phyloP scores from a whole-genome alignment of 2,329 filamentous ascomycete species.

The Bipolaris bicolor region DNA sequence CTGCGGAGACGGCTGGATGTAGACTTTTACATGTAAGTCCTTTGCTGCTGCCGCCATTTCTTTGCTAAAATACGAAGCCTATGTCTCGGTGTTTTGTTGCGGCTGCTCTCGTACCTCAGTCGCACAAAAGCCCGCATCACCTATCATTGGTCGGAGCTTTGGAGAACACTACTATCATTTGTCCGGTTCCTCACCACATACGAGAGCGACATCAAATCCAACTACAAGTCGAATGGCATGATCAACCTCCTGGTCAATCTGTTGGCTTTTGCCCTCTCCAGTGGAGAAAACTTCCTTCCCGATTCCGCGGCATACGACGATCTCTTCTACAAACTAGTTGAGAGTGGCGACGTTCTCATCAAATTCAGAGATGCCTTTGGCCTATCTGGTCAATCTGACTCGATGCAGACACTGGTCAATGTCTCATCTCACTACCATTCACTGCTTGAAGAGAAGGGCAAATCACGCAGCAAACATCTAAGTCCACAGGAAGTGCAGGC shows the following conservation, averaged over 20 bases:
- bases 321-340: constrained; percentile 97
- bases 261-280: constrained; percentile 80
- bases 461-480: constrained; percentile 66
- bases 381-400: constrained; percentile 52
- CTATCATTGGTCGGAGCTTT: constrained; percentile 96
- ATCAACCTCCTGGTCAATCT: constrained; percentile 81
- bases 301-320: constrained; percentile 90
- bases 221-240: constrained; percentile 73
- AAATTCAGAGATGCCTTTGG: constrained; percentile 83
- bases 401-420: constrained; percentile 82
- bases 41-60: neutral
- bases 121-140: constrained; percentile 78
- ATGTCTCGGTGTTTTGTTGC: constrained; percentile 79
- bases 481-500: constrained; percentile 84
- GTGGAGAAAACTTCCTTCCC: constrained; percentile 89
- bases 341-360: constrained; percentile 80
- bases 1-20: constrained; percentile 83
- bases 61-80: constrained; percentile 56
- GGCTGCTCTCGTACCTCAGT: constrained; percentile 82
- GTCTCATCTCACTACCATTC: constrained; percentile 87
- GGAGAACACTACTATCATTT: constrained; percentile 84
- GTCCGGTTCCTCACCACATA: constrained; percentile 92
- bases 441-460: constrained; percentile 67
- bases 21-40: constrained; percentile 71
- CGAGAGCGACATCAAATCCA: constrained; percentile 72